Conservation (phyloP, 352 stramenopile species). For the Blastocystis sp. region DNA sequence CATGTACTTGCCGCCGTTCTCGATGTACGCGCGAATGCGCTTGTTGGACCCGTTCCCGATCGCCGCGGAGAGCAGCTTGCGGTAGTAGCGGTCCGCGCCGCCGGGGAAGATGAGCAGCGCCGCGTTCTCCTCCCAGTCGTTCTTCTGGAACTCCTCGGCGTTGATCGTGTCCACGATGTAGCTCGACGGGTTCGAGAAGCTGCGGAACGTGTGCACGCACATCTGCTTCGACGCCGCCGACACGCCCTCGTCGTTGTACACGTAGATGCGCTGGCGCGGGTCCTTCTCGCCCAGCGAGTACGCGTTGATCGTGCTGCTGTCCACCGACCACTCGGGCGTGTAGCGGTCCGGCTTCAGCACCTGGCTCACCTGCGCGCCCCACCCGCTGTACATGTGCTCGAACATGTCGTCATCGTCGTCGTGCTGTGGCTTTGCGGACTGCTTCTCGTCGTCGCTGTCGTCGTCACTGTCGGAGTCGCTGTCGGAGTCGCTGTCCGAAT, state of each 20-base stretch:
- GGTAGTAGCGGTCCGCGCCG: conserved; percentile 49
- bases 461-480: conserved; percentile 1
- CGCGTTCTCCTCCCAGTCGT: conserved; percentile 71
- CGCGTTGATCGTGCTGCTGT: conserved; percentile 47
- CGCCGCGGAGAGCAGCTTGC: conserved; percentile 13
- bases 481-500: background rate
- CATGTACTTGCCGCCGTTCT: conserved; percentile 72
- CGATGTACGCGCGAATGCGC: conserved; percentile 65
- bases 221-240: conserved; percentile 51
- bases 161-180: conserved; percentile 74
- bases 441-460: background rate
- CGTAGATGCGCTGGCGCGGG: conserved; percentile 67
- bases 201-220: conserved; percentile 65
- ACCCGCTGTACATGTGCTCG: conserved; percentile 68
- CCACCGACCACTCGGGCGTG: conserved; percentile 48
- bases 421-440: background rate
- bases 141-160: conserved; percentile 66
- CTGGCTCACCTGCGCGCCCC: conserved; percentile 40
- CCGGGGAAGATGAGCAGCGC: conserved; percentile 65
- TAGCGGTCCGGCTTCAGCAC: conserved; percentile 57
- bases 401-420: conserved; percentile 57
- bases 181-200: conserved; percentile 54
- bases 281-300: conserved; percentile 73
- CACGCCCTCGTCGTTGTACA: conserved; percentile 72
- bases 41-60: conserved; percentile 43